Evolutionary conservation across 352 stramenopile species (phyloP).

Genomic region (Nothophytophthora sp.): DNA sequence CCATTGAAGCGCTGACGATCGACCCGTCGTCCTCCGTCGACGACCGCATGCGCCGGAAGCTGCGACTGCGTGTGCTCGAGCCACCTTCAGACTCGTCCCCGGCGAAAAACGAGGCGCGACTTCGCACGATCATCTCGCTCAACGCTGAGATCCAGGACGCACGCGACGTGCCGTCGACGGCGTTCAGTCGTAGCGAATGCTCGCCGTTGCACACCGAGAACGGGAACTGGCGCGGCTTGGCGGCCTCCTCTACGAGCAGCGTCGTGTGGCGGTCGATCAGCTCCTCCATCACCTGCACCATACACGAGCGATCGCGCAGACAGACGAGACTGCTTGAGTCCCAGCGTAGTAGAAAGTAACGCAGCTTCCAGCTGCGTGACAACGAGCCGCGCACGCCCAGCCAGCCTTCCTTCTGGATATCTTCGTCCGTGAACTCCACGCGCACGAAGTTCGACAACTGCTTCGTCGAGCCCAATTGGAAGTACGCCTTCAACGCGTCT

Average conservation of each 20-base stretch:
- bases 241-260: slow-evolving; percentile 55
- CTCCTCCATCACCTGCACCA: slow-evolving; percentile 70
- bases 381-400: slow-evolving; percentile 63
- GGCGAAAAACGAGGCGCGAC: slow-evolving; percentile 71
- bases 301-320: slow-evolving; percentile 69
- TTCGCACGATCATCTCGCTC: slow-evolving; percentile 82
- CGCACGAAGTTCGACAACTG: slow-evolving; percentile 47
- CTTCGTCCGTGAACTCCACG: slow-evolving; percentile 67
- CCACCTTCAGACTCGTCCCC: slow-evolving; percentile 69
- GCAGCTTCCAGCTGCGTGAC: slow-evolving; percentile 84
- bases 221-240: slow-evolving; percentile 74
- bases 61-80: slow-evolving; percentile 43
- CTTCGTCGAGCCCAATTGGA: slow-evolving; percentile 47
- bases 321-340: slow-evolving; percentile 79
- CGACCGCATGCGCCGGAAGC: slow-evolving; percentile 53
- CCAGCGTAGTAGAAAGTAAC: slow-evolving; percentile 74
- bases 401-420: slow-evolving; percentile 81
- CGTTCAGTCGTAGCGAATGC: slow-evolving; percentile 71
- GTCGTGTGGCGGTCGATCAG: slow-evolving; percentile 81
- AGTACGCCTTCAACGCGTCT: slow-evolving; percentile 65
- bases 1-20: slow-evolving; percentile 27
- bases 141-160: slow-evolving; percentile 74
- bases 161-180: slow-evolving; percentile 54
- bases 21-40: slow-evolving; percentile 59
- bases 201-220: slow-evolving; percentile 81